Base-by-base conservation (phyloP, 768 basidiomycete genomes). In the Kwoniella pini region DNA sequence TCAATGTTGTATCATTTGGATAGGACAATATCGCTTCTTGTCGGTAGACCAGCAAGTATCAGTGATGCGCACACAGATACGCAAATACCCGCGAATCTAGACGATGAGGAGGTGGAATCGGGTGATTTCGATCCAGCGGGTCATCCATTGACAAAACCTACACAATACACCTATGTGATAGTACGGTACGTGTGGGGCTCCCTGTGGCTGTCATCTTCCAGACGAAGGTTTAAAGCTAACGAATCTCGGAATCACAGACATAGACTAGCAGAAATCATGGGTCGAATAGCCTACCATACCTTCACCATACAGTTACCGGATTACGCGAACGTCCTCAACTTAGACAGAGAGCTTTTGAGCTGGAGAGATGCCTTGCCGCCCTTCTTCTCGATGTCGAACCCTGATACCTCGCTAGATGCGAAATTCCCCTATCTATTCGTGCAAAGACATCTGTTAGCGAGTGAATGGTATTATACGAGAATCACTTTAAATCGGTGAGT, bases 21-120 rank as follows among this genome's bases (percentile, higher is more conserved):
- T 45, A 69, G 79, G 24, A 79, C 79, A 3, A 77, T 77, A 7
- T 75, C 79, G 2, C 63, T 80, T 0, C 72, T 80, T 21, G 77
- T 80, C 38, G 79, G 79, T 11, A 64, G 79, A 27, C 79, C 79
- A 7, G 77, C 77, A 2, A 68, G 70, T 12, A 79, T 80, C 36
- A 77, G 77, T 1, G 77, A 78, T 50, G 72, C 75, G 26, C 78
- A 77, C 49, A 78, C 74, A 17, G 79, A 80, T 62, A 78, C 76
- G 3, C 68, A 71, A 7, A 69, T 74, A 43, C 78, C 78, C 2
- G 77, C 77, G 2, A 79, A 79, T 60, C 60, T 77, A n/a, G 74
- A 77, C 46, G 78, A 79, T 56, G 73, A 75, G n/a, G 78, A 79
- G 48, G 60, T 79, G 7, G 76, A 77, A 19, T 54, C 65, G 11